A percentile compares a stretch with the other conserved stretches of the same genome.
phyloP scores from a whole-genome alignment of 2,329 filamentous ascomycete species.

The Colletotrichum musae region DNA sequence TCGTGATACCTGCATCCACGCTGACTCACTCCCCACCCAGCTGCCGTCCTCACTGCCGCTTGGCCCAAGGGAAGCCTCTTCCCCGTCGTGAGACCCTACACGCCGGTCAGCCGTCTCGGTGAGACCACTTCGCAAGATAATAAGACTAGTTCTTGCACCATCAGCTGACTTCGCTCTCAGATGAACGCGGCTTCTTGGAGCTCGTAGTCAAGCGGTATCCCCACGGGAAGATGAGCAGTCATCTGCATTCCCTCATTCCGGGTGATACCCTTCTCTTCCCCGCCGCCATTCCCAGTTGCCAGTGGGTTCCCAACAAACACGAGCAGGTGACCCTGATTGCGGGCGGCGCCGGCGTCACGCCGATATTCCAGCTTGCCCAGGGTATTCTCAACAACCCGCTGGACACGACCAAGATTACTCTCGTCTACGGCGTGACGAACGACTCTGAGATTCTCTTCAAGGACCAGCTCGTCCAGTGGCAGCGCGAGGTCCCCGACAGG shows the following conservation, averaged over 20 bases:
- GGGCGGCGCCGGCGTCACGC: slow-evolving; percentile 81
- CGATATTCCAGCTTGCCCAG: slow-evolving; percentile 74
- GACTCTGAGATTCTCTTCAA: slow-evolving; percentile 71
- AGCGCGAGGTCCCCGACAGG: slow-evolving; percentile 64
- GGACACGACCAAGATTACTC: slow-evolving; percentile 73
- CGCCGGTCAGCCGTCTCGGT: slow-evolving; percentile 13
- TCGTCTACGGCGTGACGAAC: slow-evolving; percentile 77
- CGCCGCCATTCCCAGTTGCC: slow-evolving; percentile 65
- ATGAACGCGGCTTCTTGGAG: slow-evolving; percentile 71
- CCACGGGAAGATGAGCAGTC: slow-evolving; percentile 71
- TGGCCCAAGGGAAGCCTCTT: slow-evolving; percentile 18
- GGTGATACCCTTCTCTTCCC: slow-evolving; percentile 73
- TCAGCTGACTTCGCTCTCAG: slow-evolving; percentile 47
- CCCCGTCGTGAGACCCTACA: slow-evolving; percentile 15
- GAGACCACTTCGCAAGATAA: not conserved
- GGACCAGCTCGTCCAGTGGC: slow-evolving; percentile 69
- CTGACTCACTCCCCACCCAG: not conserved
- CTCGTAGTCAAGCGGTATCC: slow-evolving; percentile 79
- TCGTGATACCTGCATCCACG: no score
- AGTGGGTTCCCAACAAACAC: slow-evolving; percentile 66
- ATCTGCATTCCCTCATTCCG: slow-evolving; percentile 76
- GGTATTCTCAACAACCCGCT: slow-evolving; percentile 72
- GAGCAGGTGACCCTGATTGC: slow-evolving; percentile 73
- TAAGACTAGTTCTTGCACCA: not conserved
- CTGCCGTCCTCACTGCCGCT: slow-evolving; percentile 10